Base-by-base conservation (phyloP, 2,329 filamentous ascomycete genomes). In the Pseudopyricularia cyperi region DNA sequence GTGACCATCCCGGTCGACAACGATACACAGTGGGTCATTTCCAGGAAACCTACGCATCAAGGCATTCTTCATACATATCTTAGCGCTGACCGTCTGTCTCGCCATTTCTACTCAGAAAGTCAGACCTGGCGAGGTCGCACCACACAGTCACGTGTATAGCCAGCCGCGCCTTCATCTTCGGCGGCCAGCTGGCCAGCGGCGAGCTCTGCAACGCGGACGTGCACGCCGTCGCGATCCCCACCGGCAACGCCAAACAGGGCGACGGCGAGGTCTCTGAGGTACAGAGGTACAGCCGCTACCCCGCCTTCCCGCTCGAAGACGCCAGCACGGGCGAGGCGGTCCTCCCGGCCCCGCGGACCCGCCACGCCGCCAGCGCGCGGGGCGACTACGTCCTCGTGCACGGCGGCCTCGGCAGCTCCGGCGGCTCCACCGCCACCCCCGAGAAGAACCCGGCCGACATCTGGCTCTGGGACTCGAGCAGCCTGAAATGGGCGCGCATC, bases 81-180 rank as follows among this genome's bases (percentile, higher is more conserved):
- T n/a, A n/a, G n/a, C n/a, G n/a, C n/a, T n/a, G n/a, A n/a, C 17
- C 12, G 8, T 22, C 17, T 35, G 17, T 44, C 22, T 44, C 9
- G 12, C 17, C 19, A 4, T 22, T 15, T 35, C 32, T 24, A 11
- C 17, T 19, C 22, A 34, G 46, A 32, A 24, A 63, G 22, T 58
- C 62, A 24, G 64, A 63, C 5, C 66, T 81, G 11, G 66, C 69
- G 7, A 69, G 76, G 52, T 69, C 70, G 8, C 62, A 71, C 46
- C 76, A 80, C 61, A 74, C 73, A 3, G 58, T 79, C 48, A 76
- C 73, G 4, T 63, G 77, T 46, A 66, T 80, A 55, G 72, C 71
- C 54, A 69, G 72, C 51, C 72, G 73, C 55, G 75, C 75, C 30
- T 78, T 78, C 59, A 71, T 80, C 51, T 79, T 79, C 55, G 76